Evolutionary conservation across 345 rosid genomes (phyloP), one percentile per base, ranked within the genome.

Genomic region (Citrus reticulata): DNA sequence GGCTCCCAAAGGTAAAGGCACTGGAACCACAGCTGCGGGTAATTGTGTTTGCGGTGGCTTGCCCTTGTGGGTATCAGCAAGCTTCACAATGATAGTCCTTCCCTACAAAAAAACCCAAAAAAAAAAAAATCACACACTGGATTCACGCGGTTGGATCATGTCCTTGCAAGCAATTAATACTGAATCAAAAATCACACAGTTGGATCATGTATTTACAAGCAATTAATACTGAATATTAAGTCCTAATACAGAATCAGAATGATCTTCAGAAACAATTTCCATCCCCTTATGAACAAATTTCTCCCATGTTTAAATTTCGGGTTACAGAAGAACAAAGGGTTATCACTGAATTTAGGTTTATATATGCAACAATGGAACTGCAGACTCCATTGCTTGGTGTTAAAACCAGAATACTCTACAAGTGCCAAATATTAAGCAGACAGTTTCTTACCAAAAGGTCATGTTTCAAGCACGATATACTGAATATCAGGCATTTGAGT

Each of bases 61-160:
- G 22, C 88, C 80, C 78, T 85, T 84, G 81, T 81, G 86, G 40
- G 89, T 80, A 85, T 89, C 90, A 11, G 93, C 95, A 77, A 82
- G 84, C 81, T 91, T 89, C 78, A 89, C 95, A 64, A 55, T 85
- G 71, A 91, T 32, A 9, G 79, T 81, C 78, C 88, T 72, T 9
- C 88, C 91, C 95, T 89, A 87, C 74, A 74, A 42, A 42, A 42
- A 11, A 42, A 40, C 0, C 42, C 10, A 40, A 72, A 46, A 82
- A 60, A 77, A 29, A 35, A 61, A 83, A 30, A 6, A 24, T 40
- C 34, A 32, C 37, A 32, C 34, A 69, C 42, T 71, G 68, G 30
- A 62, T 62, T 61, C 34, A 22, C 13, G 25, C 32, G 39, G 64
- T 61, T 74, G 68, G 30, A 62, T 62, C 42, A 57, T 70, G 39